Conservation (phyloP, 2,329 filamentous ascomycete species). For the Colletotrichum cereale region DNA sequence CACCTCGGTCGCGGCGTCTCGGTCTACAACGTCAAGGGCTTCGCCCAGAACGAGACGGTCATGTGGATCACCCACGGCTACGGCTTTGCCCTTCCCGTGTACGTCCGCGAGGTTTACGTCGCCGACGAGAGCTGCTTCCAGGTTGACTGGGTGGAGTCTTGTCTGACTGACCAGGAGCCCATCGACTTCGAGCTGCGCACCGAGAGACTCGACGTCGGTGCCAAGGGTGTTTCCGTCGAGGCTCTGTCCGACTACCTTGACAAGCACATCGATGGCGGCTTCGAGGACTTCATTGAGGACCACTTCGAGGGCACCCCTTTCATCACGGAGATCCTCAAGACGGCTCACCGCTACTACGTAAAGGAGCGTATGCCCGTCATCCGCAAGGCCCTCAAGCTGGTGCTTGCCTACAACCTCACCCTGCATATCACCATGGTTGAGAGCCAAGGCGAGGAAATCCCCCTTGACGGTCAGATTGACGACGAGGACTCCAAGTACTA, state of each 20-base stretch:
- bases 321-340: constrained; percentile 96
- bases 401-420: constrained; percentile 95
- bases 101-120: constrained; percentile 93
- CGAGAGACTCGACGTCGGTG: constrained; percentile 88
- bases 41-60: constrained; percentile 73
- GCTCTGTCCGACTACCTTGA: constrained; percentile 93
- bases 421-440: constrained; percentile 95
- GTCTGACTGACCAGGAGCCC: constrained; percentile 75
- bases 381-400: constrained; percentile 93
- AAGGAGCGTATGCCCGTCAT: constrained; percentile 91
- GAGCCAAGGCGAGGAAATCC: constrained; percentile 84
- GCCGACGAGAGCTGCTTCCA: constrained; percentile 93
- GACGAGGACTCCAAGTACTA: constrained; percentile 88
- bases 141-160: constrained; percentile 92
- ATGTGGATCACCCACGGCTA: constrained; percentile 98
- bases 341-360: constrained; percentile 91
- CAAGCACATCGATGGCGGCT: constrained; percentile 91
- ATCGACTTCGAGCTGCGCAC: constrained; percentile 89
- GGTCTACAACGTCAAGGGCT: constrained; percentile 94
- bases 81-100: constrained; percentile 91
- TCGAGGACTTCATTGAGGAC: constrained; percentile 93
- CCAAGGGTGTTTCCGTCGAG: constrained; percentile 85
- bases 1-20: constrained; percentile 90
- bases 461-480: constrained; percentile 84
- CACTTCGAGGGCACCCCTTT: constrained; percentile 97